Evolutionary conservation across 768 basidiomycete genomes (phyloP), one percentile per base, ranked within the genome.

Genomic region (Boletus tomentosulus): DNA sequence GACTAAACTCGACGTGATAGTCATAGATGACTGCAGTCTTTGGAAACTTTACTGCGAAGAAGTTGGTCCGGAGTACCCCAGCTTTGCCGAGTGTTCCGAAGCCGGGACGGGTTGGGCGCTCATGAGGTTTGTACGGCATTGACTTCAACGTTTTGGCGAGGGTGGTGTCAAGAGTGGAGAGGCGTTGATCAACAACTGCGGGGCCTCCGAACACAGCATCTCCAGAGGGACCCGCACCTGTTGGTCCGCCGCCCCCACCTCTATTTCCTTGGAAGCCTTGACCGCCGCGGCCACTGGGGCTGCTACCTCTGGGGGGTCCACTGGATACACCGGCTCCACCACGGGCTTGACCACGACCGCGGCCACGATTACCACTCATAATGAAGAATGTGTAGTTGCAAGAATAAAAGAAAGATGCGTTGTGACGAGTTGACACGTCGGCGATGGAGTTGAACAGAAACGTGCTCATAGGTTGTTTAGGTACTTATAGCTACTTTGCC

Each of bases 51-150:
- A 80, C 61, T 0, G 80, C 56, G 58, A 82, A 81, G 62, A 80
- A 80, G 54, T 81, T 81, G 37, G 79, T 65, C 1, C 81, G 75
- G 8, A 82, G 62, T 24, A 69, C 73, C 50, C 76, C 71, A 24
- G 61, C 4, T 5, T 49, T 67, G 8, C 80, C 80, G 7, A 61
- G 56, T 1, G 67, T 73, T 9, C 80, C 80, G 46, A 71, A 80
- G n/a, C 69, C 72, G 7, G 79, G 79, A 4, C 80, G 76, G 16
- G 67, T 62, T 4, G 81, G 81, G 11, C 77, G 72, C 4, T 67
- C 64, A n/a, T n/a, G n/a, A 10, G 75, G 51, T 22, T 65, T 62
- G 39, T 76, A 39, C 0, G 63, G 55, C 2, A 71, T 58, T 1
- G 67, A 62, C 15, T 60, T 65, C 48, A 76, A 67, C 0, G 63